These are phyloP conservation scores for Pezicula neosporulosa DNA, from an alignment of 2,329 filamentous ascomycete species.

Conservation along the genomic window DNA sequence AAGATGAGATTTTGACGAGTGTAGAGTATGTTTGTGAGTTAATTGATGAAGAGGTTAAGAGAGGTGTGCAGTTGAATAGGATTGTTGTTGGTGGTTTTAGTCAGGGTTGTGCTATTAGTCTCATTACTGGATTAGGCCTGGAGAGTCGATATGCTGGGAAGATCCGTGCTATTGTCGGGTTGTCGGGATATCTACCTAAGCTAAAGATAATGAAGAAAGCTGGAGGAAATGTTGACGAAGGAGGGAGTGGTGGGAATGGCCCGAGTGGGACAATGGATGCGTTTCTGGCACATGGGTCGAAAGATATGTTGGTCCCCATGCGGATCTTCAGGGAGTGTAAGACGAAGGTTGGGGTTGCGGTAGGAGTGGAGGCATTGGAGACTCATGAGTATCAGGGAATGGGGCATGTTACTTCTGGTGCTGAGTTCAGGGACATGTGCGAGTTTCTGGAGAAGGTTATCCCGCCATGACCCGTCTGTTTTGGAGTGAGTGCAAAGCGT, in stretches of 20 bases:
- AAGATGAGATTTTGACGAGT: constrained; percentile 67
- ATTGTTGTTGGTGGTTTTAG: constrained; percentile 85
- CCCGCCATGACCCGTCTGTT: too few relatives aligned
- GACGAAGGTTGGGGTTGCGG: constrained; percentile 28
- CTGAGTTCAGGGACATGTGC: constrained; percentile 42
- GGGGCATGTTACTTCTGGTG: constrained; percentile 38
- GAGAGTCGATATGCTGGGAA: constrained; percentile 47
- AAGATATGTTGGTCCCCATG: constrained; percentile 44
- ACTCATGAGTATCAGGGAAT: constrained; percentile 44
- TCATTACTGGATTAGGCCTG: constrained; percentile 71
- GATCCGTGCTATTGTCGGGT: constrained; percentile 78
- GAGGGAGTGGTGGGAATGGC: constrained; percentile 19
- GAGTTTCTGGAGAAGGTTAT: constrained; percentile 19
- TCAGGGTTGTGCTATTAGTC: constrained; percentile 78
- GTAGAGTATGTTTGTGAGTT: constrained; percentile 72
- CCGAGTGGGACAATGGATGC: constrained; percentile 30
- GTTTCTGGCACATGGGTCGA: constrained; percentile 43
- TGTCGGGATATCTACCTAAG: constrained; percentile 58
- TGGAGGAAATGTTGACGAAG: constrained; percentile 33
- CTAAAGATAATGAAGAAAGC: constrained; percentile 31
- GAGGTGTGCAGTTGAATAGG: constrained; percentile 73
- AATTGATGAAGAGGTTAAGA: constrained; percentile 75
- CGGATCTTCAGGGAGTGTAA: constrained; percentile 38
- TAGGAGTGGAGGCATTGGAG: constrained; percentile 32
- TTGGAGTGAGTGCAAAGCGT: too few relatives aligned